Conservation (phyloP, 495 filamentous ascomycete genomes). For the Xylaria sp. region DNA sequence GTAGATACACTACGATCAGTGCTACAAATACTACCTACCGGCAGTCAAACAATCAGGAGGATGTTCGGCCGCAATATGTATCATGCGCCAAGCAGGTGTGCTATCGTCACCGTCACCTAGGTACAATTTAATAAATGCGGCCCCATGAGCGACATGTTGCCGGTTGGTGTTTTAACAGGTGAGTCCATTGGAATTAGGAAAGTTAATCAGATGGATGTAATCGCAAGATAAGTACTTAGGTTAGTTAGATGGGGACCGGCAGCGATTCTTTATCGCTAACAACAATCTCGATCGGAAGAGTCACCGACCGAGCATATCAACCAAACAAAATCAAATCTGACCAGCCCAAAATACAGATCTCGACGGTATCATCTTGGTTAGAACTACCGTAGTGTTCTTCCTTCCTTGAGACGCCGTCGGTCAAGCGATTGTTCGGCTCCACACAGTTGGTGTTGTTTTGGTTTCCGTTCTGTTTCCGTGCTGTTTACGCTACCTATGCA, state of each 20-base stretch:
- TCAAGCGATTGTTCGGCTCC: not conserved
- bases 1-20: not conserved
- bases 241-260: not conserved
- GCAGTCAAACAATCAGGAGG: not conserved
- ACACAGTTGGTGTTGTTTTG: not conserved
- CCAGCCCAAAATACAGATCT: not conserved
- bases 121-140: constrained; percentile 4
- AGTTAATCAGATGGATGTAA: not conserved
- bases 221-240: not conserved
- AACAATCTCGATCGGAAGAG: not conserved
- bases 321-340: not conserved
- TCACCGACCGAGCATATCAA: not conserved
- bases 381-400: not conserved
- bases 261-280: not conserved
- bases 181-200: not conserved
- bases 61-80: not conserved
- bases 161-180: constrained; percentile 9
- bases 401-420: not conserved
- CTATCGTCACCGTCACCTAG: not conserved
- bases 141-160: not conserved
- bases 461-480: not conserved
- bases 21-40: not conserved
- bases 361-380: not conserved
- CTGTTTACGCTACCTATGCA: not conserved
- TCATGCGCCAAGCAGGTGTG: not conserved